phyloP scores from a whole-genome alignment of 768 basidiomycete genomes.

The Tylopilus cervinicoccineus region DNA sequence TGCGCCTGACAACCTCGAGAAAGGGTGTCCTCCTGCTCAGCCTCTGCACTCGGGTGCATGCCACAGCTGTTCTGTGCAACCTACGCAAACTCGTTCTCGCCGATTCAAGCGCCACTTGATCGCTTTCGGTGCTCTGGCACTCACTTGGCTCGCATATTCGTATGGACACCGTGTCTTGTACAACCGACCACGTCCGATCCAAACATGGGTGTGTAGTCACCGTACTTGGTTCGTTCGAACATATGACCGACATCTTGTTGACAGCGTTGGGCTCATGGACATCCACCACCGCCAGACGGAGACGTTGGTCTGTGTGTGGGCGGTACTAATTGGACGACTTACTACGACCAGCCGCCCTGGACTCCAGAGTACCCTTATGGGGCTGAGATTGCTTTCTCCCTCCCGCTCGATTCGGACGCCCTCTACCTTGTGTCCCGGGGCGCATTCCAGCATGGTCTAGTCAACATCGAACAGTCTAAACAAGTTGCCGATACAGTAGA shows the following conservation, averaged over 20 bases:
- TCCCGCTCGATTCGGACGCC: slow-evolving; percentile 29
- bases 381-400: slow-evolving; percentile 25
- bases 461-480: slow-evolving; percentile 29
- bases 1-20: slow-evolving; percentile 12
- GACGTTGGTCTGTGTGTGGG: slow-evolving; percentile 11
- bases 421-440: slow-evolving; percentile 32
- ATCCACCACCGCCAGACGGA: background rate
- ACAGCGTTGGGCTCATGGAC: slow-evolving; percentile 5
- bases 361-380: slow-evolving; percentile 16
- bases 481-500: slow-evolving; percentile 25
- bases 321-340: slow-evolving; percentile 21
- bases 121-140: background rate
- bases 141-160: slow-evolving; percentile 16
- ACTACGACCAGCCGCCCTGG: slow-evolving; percentile 25
- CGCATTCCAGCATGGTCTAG: slow-evolving; percentile 21
- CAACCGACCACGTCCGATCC: background rate
- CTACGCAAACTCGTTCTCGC: background rate
- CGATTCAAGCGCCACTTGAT: slow-evolving; percentile 13
- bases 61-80: background rate
- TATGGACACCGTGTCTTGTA: slow-evolving; percentile 1
- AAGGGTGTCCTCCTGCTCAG: slow-evolving; percentile 9
- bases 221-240: background rate
- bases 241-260: background rate
- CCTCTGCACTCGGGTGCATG: background rate
- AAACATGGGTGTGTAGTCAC: slow-evolving; percentile 8